Percentiles rank a stretch among this genome's conserved stretches.
phyloP scores from a whole-genome alignment of 805 yeast genomes.

The Wickerhamiella siamensis region DNA sequence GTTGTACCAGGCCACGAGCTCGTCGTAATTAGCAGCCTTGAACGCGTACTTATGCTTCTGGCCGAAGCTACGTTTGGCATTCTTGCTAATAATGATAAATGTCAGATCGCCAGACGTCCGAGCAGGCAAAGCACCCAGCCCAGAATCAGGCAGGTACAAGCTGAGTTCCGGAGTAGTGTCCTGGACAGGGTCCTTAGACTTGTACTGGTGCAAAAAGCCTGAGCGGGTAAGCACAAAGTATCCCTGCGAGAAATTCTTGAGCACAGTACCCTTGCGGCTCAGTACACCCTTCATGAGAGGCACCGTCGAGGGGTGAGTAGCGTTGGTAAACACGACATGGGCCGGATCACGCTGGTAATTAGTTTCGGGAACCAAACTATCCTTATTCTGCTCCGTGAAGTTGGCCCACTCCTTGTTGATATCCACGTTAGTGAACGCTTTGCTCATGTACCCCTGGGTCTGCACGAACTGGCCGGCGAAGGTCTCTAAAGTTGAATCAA shows the following conservation, averaged over 20 bases:
- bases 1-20: slow-evolving; percentile 33
- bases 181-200: slow-evolving; percentile 28
- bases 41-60: slow-evolving; percentile 26
- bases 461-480: slow-evolving; percentile 22
- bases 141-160: slow-evolving; percentile 34
- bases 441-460: slow-evolving; percentile 22
- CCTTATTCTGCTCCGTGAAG: slow-evolving; percentile 25
- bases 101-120: slow-evolving; percentile 26
- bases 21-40: slow-evolving; percentile 33
- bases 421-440: slow-evolving; percentile 26
- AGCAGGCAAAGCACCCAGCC: slow-evolving; percentile 23
- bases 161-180: slow-evolving; percentile 32
- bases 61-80: slow-evolving; percentile 21
- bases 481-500: slow-evolving; percentile 21
- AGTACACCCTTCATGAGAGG: slow-evolving; percentile 37
- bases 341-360: slow-evolving; percentile 27
- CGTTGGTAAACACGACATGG: slow-evolving; percentile 27
- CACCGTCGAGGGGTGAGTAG: slow-evolving; percentile 26
- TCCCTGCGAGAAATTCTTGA: slow-evolving; percentile 29
- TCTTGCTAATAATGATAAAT: slow-evolving; percentile 32
- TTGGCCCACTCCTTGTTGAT: slow-evolving; percentile 32
- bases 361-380: slow-evolving; percentile 22
- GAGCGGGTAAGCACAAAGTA: slow-evolving; percentile 35
- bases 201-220: slow-evolving; percentile 33
- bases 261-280: slow-evolving; percentile 30